phyloP scores from a whole-genome alignment of 139 green algal species.

The Tetradesmus lagerheimii region DNA sequence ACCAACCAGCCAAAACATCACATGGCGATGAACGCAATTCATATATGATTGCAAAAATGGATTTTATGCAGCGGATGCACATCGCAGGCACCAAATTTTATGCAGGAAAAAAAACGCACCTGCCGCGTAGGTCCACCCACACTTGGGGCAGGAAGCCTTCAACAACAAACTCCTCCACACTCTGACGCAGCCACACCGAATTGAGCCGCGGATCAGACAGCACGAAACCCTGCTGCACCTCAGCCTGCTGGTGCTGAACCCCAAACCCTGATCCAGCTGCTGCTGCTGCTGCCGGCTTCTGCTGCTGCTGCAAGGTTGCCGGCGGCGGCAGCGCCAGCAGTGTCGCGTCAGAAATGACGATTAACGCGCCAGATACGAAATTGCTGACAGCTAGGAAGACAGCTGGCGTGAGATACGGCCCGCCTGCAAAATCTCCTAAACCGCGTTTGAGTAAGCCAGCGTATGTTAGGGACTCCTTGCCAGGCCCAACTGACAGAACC shows the following conservation, averaged over 20 bases:
- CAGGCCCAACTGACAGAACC: not conserved
- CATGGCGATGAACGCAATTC: no score
- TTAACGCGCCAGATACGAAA: slow-evolving; percentile 34
- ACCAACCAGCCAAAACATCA: not conserved
- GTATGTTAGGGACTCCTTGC: slow-evolving; percentile 1
- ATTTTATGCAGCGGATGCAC: no score
- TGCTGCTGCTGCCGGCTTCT: slow-evolving; percentile 31
- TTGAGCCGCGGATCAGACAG: not conserved
- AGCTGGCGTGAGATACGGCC: slow-evolving; percentile 29
- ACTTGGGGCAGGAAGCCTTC: slow-evolving; percentile 77
- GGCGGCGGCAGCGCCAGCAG: not conserved
- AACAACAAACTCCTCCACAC: slow-evolving; percentile 66
- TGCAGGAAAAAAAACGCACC: not conserved
- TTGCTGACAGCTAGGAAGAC: slow-evolving; percentile 36
- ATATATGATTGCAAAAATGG: no score
- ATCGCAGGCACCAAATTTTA: no score
- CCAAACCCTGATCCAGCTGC: not conserved
- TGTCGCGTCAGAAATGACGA: slow-evolving; percentile 12
- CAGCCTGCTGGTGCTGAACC: slow-evolving; percentile 14
- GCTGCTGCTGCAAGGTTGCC: not conserved
- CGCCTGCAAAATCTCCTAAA: not conserved
- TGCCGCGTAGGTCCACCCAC: slow-evolving; percentile 65
- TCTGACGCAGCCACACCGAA: slow-evolving; percentile 53
- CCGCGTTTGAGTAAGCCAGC: not conserved
- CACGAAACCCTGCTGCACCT: slow-evolving; percentile 10